A percentile compares a stretch with the other conserved stretches of the same genome.
phyloP scores from a whole-genome alignment of 2,329 filamentous ascomycete genomes.

The Botrytis porri region DNA sequence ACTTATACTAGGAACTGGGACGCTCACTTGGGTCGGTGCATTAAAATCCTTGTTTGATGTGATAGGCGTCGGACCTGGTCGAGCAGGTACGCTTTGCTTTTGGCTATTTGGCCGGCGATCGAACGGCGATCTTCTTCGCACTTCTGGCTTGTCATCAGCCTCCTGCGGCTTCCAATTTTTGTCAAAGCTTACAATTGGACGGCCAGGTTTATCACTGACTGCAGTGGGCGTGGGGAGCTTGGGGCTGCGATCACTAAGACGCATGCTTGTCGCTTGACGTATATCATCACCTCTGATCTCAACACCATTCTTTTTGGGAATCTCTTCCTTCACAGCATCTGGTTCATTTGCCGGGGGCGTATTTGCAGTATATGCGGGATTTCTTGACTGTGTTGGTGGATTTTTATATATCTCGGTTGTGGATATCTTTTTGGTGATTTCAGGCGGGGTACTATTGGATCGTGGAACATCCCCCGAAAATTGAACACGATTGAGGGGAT shows the following conservation, averaged over 20 bases:
- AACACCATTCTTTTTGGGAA: conserved; percentile 63
- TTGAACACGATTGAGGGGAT: conserved; percentile 62
- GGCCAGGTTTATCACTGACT: conserved; percentile 84
- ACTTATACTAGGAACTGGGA: conserved; percentile 37
- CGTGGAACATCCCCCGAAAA: conserved; percentile 43
- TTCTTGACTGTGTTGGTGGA: conserved; percentile 76
- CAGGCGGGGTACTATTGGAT: conserved; percentile 45
- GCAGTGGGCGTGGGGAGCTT: conserved; percentile 85
- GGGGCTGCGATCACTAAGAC: conserved; percentile 77
- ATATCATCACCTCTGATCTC: conserved; percentile 88
- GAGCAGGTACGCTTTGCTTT: conserved; percentile 32
- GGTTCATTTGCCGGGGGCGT: conserved; percentile 36
- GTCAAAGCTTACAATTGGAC: conserved; percentile 97
- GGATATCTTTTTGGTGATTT: conserved; percentile 42
- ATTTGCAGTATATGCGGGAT: conserved; percentile 76
- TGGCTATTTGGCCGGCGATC: conserved; percentile 30
- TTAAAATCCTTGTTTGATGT: conserved; percentile 41
- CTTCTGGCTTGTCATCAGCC: conserved; percentile 66
- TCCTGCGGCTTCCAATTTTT: conserved; percentile 68
- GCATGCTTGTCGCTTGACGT: conserved; percentile 85
- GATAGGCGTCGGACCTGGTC: conserved; percentile 33
- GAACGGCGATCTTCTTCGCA: conserved; percentile 37
- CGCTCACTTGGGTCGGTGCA: conserved; percentile 46
- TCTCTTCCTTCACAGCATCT: conserved; percentile 35
- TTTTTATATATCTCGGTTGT: conserved; percentile 79